phyloP scores from a whole-genome alignment of 148 eudicot species.

The Bassia scoparia region DNA sequence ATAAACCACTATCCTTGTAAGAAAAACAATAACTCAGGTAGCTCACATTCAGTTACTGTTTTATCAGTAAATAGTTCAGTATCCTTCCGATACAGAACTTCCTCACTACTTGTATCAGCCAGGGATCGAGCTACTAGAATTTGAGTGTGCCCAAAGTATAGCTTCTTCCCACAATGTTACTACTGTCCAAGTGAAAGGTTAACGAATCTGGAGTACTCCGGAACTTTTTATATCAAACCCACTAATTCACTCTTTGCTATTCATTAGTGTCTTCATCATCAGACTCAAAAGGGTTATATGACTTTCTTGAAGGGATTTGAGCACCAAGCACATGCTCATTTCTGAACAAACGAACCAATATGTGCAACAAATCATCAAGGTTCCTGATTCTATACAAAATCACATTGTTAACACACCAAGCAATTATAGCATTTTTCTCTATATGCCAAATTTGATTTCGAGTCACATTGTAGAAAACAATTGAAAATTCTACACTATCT shows the following conservation, averaged over 20 bases:
- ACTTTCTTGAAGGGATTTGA: conserved; percentile 39
- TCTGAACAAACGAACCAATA: conserved; percentile 24
- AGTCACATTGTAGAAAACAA: too few species aligned
- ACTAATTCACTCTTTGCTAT: conserved; percentile 35
- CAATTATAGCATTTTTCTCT: too few species aligned
- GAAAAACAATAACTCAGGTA: conserved; percentile 59
- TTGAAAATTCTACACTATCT: too few species aligned
- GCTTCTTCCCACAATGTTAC: conserved; percentile 42
- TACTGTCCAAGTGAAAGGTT: conserved; percentile 36
- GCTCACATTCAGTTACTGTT: conserved; percentile 48
- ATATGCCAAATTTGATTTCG: too few species aligned
- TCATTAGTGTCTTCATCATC: conserved; percentile 36
- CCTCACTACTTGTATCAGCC: conserved; percentile 26
- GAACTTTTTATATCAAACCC: conserved; percentile 37
- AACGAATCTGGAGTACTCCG: conserved; percentile 36
- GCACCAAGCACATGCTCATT: conserved; percentile 28
- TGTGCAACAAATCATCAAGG: too few species aligned
- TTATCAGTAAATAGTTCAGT: conserved; percentile 56
- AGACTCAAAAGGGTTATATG: conserved; percentile 50
- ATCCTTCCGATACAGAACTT: conserved; percentile 32
- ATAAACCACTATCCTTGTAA: conserved; percentile 50
- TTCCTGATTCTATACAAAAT: too few species aligned
- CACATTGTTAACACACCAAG: neutral
- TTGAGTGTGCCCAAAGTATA: conserved; percentile 36
- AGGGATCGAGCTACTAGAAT: conserved; percentile 22